Percentiles rank a stretch among this genome's conserved stretches.
Evolutionary conservation across 2,329 filamentous ascomycete genomes (phyloP).

Genomic region (Chaetothyriales sp.): DNA sequence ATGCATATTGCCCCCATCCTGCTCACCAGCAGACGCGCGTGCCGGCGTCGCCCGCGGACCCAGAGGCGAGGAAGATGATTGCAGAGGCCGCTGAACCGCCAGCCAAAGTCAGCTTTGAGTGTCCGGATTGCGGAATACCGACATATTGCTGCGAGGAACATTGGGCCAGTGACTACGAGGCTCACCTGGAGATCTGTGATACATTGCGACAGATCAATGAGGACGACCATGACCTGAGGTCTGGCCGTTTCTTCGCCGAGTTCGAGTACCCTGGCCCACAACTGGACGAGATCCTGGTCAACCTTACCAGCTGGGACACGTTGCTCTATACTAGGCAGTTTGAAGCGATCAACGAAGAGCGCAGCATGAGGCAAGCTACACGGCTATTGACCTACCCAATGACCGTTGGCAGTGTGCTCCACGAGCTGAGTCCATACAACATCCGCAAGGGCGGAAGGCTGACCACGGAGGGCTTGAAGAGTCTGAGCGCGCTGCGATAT

Average conservation of each 20-base stretch:
- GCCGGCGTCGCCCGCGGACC: constrained; percentile 48
- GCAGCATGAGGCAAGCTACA: constrained; percentile 83
- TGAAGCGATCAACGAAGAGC: constrained; percentile 75
- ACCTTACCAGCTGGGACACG: constrained; percentile 98
- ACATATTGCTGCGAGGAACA: constrained; percentile 89
- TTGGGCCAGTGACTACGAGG: constrained; percentile 91
- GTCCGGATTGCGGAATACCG: constrained; percentile 86
- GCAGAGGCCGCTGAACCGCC: constrained; percentile 42
- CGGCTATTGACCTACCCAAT: constrained; percentile 84
- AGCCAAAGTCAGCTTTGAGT: constrained; percentile 81
- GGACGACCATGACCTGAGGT: constrained; percentile 87
- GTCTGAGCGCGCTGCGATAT: constrained; percentile 81
- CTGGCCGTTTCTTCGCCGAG: constrained; percentile 81
- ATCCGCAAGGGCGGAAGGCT: constrained; percentile 60
- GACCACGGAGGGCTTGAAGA: constrained; percentile 81
- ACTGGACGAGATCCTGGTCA: constrained; percentile 81
- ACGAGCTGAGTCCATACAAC: constrained; percentile 86
- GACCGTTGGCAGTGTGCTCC: constrained; percentile 78
- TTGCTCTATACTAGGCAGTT: constrained; percentile 76
- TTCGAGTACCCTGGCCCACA: constrained; percentile 82
- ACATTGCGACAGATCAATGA: constrained; percentile 86
- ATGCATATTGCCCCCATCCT: constrained; percentile 86
- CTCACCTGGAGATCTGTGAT: constrained; percentile 83
- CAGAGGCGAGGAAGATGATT: constrained; percentile 43
- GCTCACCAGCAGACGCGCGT: constrained; percentile 63